Percentiles rank a stretch among this genome's conserved stretches.
Evolutionary conservation across 345 rosid species (phyloP).

Genomic region (Erucastrum elatum): DNA sequence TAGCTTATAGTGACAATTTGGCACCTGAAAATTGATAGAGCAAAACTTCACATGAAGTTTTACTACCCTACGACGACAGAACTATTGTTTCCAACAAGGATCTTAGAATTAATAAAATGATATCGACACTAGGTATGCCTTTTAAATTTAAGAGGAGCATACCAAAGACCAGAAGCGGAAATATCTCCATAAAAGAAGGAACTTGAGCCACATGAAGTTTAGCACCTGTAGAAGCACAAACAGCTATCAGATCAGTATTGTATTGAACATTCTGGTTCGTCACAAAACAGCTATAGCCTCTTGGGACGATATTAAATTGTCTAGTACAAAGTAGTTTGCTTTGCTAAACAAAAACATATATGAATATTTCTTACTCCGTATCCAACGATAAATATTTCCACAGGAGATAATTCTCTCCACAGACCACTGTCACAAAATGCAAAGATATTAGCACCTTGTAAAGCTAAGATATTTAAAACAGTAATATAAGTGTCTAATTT

Average conservation of each 20-base stretch:
- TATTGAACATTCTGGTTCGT: background rate
- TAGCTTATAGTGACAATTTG: background rate
- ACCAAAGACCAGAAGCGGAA: slow-evolving; percentile 98
- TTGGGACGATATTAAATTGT: background rate
- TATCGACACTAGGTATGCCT: background rate
- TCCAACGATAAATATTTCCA: slow-evolving; percentile 84
- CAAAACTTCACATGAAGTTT: background rate
- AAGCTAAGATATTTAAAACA: background rate
- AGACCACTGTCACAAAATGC: slow-evolving; percentile 56
- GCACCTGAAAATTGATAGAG: background rate
- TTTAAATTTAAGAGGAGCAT: slow-evolving; percentile 23
- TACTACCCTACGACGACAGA: background rate
- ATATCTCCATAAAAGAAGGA: slow-evolving; percentile 92
- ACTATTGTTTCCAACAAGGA: background rate
- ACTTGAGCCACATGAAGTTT: slow-evolving; percentile 98
- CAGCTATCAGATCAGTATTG: slow-evolving; percentile 8
- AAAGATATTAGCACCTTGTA: slow-evolving; percentile 17
- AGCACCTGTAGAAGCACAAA: slow-evolving; percentile 65
- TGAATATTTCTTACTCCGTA: slow-evolving; percentile 70
- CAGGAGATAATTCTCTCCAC: slow-evolving; percentile 78
- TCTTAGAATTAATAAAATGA: background rate
- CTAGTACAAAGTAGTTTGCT: background rate
- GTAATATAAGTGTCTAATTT: background rate
- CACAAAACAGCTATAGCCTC: slow-evolving; percentile 7
- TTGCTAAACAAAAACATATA: background rate